phyloP scores from a whole-genome alignment of 192 early-diverging fungal species.

The Lunasporangiospora selenospora region DNA sequence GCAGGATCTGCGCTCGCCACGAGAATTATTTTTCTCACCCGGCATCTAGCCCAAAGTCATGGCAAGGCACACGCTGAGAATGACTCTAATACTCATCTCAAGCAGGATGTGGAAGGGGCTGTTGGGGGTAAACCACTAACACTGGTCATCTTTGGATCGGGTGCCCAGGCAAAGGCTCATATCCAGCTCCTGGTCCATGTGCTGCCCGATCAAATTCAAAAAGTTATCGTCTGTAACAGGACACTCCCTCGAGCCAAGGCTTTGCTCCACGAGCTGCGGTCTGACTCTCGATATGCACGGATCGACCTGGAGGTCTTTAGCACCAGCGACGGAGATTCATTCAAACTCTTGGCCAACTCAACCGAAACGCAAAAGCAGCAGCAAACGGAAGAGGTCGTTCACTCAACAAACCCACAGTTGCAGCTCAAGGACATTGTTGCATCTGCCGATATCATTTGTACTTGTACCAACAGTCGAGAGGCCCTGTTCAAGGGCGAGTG shows the following conservation, averaged over 20 bases:
- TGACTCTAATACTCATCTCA: too few relatives aligned
- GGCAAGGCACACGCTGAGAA: too few relatives aligned
- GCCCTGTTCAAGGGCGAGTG: constrained; percentile 52
- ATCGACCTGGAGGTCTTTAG: constrained; percentile 20
- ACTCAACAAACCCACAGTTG: too few relatives aligned
- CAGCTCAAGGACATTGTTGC: constrained; percentile 37
- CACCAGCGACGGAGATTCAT: constrained; percentile 32
- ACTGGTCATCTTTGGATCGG: constrained; percentile 58
- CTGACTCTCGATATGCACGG: constrained; percentile 10
- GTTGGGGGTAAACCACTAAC: constrained; percentile 8
- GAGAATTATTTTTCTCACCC: constrained; percentile 28
- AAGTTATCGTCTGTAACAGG: constrained; percentile 55
- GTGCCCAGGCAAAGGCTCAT: constrained; percentile 57
- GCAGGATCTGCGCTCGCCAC: constrained; percentile 61
- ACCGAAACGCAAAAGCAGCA: neutral
- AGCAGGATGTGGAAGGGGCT: neutral
- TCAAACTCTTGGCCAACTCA: neutral
- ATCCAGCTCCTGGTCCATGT: constrained; percentile 54
- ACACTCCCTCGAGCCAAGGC: constrained; percentile 34
- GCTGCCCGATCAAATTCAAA: constrained; percentile 39
- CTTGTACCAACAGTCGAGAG: constrained; percentile 54
- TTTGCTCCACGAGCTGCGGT: constrained; percentile 26
- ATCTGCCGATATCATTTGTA: constrained; percentile 57
- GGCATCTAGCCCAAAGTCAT: too few relatives aligned
- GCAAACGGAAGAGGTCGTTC: neutral